phyloP scores from a whole-genome alignment of 805 yeast species.

The Candida andamanensis region DNA sequence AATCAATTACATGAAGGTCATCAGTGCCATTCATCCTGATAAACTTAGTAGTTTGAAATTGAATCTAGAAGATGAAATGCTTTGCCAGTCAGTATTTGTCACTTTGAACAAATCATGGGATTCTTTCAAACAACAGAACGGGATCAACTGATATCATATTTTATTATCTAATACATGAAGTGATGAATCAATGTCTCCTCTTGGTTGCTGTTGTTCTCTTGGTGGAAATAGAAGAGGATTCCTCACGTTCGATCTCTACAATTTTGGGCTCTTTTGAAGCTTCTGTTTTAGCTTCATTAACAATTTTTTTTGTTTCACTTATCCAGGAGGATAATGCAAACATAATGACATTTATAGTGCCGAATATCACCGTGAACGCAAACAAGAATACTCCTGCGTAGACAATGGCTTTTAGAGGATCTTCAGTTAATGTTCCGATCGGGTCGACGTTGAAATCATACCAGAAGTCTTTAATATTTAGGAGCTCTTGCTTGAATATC shows the following conservation, averaged over 20 bases:
- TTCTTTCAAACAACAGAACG: conserved; percentile 56
- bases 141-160: conserved; percentile 8
- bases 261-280: conserved; percentile 9
- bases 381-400: conserved; percentile 41
- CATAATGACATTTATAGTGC: conserved; percentile 34
- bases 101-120: conserved; percentile 90
- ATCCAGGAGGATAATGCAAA: conserved; percentile 18
- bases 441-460: conserved; percentile 43
- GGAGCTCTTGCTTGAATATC: conserved; percentile 16
- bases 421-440: conserved; percentile 32
- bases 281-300: conserved; percentile 4
- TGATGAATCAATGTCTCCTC: conserved; percentile 4
- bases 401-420: conserved; percentile 48
- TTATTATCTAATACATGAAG: not conserved
- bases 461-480: conserved; percentile 28
- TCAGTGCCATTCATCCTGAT: conserved; percentile 78
- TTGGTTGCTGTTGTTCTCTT: not conserved
- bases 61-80: conserved; percentile 66
- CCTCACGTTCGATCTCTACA: conserved; percentile 7
- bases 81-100: conserved; percentile 84
- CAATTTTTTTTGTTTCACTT: conserved; percentile 5
- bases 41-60: conserved; percentile 49
- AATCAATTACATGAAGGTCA: conserved; percentile 75
- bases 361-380: conserved; percentile 38
- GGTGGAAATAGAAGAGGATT: conserved; percentile 3